These are phyloP conservation scores for Phytophthora citrophthora DNA, from an alignment of 352 stramenopile genomes.

Conservation along the genomic window DNA sequence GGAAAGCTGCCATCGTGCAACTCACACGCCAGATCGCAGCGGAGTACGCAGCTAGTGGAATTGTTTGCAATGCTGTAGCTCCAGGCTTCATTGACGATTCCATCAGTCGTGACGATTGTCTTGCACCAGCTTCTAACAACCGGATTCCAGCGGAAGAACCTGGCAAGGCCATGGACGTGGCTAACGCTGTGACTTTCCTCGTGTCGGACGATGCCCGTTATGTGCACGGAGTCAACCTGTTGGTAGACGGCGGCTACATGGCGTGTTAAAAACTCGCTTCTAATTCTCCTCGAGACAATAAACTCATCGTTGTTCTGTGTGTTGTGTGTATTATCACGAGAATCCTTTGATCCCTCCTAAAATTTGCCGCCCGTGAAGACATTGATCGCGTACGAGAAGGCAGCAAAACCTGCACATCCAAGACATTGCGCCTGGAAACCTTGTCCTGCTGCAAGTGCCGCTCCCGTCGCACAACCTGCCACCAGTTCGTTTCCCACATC, in stretches of 20 bases:
- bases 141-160: constrained; percentile 60
- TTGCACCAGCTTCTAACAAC: constrained; percentile 50
- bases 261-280: constrained; percentile 40
- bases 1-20: constrained; percentile 69
- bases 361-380: constrained; percentile 84
- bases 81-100: constrained; percentile 72
- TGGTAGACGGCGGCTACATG: constrained; percentile 68
- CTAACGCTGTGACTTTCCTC: constrained; percentile 74
- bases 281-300: background rate
- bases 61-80: constrained; percentile 70
- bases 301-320: constrained; percentile 1
- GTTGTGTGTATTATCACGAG: constrained; percentile 26
- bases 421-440: constrained; percentile 93
- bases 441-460: constrained; percentile 93
- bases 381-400: constrained; percentile 92
- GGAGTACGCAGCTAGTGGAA: constrained; percentile 63
- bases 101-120: constrained; percentile 60
- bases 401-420: constrained; percentile 93
- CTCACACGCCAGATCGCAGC: constrained; percentile 69
- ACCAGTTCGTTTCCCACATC: constrained; percentile 95
- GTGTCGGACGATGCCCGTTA: constrained; percentile 70
- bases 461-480: constrained; percentile 95
- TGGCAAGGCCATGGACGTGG: constrained; percentile 68
- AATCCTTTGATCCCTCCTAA: constrained; percentile 29
- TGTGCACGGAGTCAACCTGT: constrained; percentile 65